These are phyloP conservation scores for Zygnema circumcarinatum DNA, from an alignment of 139 green algal species.

Conservation along the genomic window DNA sequence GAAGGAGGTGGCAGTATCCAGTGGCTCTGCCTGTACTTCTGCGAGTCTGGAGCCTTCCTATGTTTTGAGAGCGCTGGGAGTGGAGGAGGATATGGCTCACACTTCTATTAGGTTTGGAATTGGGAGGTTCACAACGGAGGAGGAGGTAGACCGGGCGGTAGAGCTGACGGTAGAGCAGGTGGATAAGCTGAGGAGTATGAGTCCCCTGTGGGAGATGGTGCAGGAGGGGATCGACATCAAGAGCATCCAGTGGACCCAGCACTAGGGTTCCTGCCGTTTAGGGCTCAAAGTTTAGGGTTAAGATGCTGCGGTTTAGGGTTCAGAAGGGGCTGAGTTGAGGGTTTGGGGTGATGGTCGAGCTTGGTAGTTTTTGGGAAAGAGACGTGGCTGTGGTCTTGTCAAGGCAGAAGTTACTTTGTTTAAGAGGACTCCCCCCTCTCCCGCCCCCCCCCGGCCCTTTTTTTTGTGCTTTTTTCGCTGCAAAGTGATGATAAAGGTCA, in stretches of 20 bases:
- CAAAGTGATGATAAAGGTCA: no score
- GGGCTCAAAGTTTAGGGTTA: no score
- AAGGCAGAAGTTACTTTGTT: no score
- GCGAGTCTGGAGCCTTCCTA: conserved; percentile 95
- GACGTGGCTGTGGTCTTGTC: no score
- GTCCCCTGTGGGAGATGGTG: conserved; percentile 97
- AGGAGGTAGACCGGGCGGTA: conserved; percentile 77
- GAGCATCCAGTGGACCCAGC: conserved; percentile 95
- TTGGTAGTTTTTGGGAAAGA: no score
- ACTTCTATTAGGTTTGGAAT: conserved; percentile 89
- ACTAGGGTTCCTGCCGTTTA: no score
- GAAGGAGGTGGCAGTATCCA: conserved; percentile 91
- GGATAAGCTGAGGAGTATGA: conserved; percentile 94
- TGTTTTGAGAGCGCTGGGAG: conserved; percentile 94
- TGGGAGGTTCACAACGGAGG: conserved; percentile 93
- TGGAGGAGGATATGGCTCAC: conserved; percentile 98
- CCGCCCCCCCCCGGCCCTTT: no score
- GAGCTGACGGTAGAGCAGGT: conserved; percentile 85
- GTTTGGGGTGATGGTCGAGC: no score
- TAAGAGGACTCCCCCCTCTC: no score
- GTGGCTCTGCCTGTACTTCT: conserved; percentile 90
- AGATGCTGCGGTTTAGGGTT: no score
- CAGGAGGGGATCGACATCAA: conserved; percentile 96
- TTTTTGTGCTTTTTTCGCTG: no score
- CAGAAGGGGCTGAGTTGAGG: no score